These are phyloP conservation scores for Nakazawaea populi DNA, from an alignment of 805 yeast genomes.

Conservation along the genomic window DNA sequence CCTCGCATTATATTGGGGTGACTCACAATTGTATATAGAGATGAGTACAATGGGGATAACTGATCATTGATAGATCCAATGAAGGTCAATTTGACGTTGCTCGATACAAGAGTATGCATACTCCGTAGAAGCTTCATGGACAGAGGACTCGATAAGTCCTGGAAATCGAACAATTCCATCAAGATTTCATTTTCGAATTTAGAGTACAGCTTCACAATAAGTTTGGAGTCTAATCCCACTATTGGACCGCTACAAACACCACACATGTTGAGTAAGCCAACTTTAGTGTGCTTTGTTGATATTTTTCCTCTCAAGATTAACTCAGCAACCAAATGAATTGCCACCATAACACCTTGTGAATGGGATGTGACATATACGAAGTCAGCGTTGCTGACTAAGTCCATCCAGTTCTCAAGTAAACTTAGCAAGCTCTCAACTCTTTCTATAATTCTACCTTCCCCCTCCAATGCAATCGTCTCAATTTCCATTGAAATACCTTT, in stretches of 20 bases:
- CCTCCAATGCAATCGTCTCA: conserved; percentile 85
- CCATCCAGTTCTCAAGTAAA: conserved; percentile 62
- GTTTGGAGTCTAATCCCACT: conserved; percentile 75
- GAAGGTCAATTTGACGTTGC: conserved; percentile 72
- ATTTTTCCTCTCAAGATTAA: conserved; percentile 3
- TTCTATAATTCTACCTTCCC: conserved; percentile 83
- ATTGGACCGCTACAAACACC: conserved; percentile 91
- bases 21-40: conserved; percentile 65
- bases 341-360: conserved; percentile 91
- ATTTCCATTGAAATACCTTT: conserved; percentile 40
- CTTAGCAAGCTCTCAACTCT: conserved; percentile 70
- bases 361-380: conserved; percentile 82
- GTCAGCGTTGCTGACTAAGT: conserved; percentile 56
- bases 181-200: conserved; percentile 83
- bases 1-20: conserved; percentile 90
- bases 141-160: conserved; percentile 64
- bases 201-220: conserved; percentile 78
- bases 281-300: conserved; percentile 26
- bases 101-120: conserved; percentile 55
- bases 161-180: conserved; percentile 83
- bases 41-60: conserved; percentile 86
- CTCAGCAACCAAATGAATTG: conserved; percentile 58
- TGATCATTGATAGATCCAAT: conserved; percentile 89
- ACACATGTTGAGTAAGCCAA: conserved; percentile 88
- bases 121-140: conserved; percentile 66